A percentile compares a stretch with the other conserved stretches of the same genome.
Evolutionary conservation across 345 rosid species (phyloP).

Genomic region (Atalantia buxifolia): DNA sequence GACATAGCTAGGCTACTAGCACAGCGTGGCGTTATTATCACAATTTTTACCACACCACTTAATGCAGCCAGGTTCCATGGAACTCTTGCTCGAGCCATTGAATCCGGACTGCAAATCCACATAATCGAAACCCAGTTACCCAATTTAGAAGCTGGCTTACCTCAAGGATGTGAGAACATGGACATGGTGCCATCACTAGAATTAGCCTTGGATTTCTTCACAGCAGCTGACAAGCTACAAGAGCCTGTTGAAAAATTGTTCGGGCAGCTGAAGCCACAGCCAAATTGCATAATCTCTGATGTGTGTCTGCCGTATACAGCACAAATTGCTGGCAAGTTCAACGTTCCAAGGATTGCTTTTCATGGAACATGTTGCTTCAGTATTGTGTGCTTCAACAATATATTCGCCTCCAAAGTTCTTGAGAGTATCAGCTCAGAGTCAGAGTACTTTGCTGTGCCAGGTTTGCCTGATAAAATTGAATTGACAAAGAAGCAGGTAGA

Average conservation of each 20-base stretch:
- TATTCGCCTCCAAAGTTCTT: slow-evolving; percentile 11
- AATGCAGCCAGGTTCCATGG: slow-evolving; percentile 29
- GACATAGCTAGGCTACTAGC: slow-evolving; percentile 49
- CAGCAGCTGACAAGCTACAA: slow-evolving; percentile 8
- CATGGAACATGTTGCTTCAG: slow-evolving; percentile 51
- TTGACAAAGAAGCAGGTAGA: slow-evolving; percentile 27
- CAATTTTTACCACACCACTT: slow-evolving; percentile 44
- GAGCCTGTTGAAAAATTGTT: slow-evolving; percentile 33
- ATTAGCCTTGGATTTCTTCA: slow-evolving; percentile 7
- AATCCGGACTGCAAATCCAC: slow-evolving; percentile 28
- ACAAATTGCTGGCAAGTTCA: slow-evolving; percentile 31
- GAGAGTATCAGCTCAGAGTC: slow-evolving; percentile 15
- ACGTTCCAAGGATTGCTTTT: slow-evolving; percentile 51
- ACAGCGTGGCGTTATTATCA: slow-evolving; percentile 31
- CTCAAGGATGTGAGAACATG: slow-evolving; percentile 28
- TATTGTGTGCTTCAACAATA: slow-evolving; percentile 30
- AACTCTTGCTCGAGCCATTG: slow-evolving; percentile 21
- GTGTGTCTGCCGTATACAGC: slow-evolving; percentile 38
- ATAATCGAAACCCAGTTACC: slow-evolving; percentile 23
- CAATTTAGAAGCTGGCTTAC: slow-evolving; percentile 14
- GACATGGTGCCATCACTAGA: slow-evolving; percentile 21
- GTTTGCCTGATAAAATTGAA: slow-evolving; percentile 36
- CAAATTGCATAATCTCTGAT: slow-evolving; percentile 56
- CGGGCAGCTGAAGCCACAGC: slow-evolving; percentile 30
- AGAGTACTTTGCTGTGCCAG: slow-evolving; percentile 36